Evolutionary conservation across 768 basidiomycete genomes (phyloP).

Genomic region (Russula emetica): DNA sequence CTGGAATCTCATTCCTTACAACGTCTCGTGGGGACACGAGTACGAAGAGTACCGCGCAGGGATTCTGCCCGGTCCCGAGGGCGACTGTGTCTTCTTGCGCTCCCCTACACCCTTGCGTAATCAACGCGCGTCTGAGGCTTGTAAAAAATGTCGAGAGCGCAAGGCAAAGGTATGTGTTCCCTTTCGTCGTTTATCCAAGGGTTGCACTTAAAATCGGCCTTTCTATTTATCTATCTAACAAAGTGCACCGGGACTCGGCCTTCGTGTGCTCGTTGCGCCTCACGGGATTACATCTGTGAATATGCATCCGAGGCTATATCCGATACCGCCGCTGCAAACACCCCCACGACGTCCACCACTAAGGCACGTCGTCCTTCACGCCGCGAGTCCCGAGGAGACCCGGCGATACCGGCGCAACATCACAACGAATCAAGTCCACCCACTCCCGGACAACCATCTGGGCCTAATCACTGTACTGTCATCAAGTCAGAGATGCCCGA

Average conservation of each 20-base stretch:
- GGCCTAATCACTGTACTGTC: neutral
- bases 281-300: constrained; percentile 36
- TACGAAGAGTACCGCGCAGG: constrained; percentile 36
- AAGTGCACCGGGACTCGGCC: constrained; percentile 40
- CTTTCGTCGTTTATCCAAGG: neutral
- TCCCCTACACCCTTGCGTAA: constrained; percentile 40
- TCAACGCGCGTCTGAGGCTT: constrained; percentile 38
- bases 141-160: constrained; percentile 39
- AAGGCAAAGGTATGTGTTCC: constrained; percentile 38
- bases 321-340: constrained; percentile 13
- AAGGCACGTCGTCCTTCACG: constrained; percentile 19
- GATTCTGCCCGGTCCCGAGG: constrained; percentile 38
- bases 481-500: constrained; percentile 20
- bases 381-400: constrained; percentile 16
- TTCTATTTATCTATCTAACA: neutral
- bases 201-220: constrained; percentile 3
- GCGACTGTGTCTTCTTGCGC: constrained; percentile 38
- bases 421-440: neutral
- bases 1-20: constrained; percentile 41
- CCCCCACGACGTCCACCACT: neutral
- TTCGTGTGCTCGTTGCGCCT: constrained; percentile 36
- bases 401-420: neutral
- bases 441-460: neutral
- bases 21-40: constrained; percentile 39
- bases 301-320: constrained; percentile 32